These are phyloP conservation scores for Calonectria hawksworthii DNA, from an alignment of 2,329 filamentous ascomycete genomes.

Conservation along the genomic window DNA sequence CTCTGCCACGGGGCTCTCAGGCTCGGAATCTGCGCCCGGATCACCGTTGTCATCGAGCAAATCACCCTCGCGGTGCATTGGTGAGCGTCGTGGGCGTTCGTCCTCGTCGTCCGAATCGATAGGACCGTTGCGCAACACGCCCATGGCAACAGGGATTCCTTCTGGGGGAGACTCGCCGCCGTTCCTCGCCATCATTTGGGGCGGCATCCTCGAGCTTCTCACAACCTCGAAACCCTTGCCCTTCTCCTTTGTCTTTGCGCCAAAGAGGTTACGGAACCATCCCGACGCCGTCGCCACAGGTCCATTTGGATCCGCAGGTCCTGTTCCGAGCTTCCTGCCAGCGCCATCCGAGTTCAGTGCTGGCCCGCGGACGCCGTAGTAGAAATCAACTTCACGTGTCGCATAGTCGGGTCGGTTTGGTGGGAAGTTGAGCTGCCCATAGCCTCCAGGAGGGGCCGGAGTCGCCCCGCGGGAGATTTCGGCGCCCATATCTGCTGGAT, in stretches of 20 bases:
- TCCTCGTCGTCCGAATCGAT: slow-evolving; percentile 75
- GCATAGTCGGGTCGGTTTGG: slow-evolving; percentile 85
- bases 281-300: slow-evolving; percentile 90
- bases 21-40: slow-evolving; percentile 58
- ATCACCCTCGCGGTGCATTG: slow-evolving; percentile 49
- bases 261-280: slow-evolving; percentile 86
- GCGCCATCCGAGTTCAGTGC: slow-evolving; percentile 86
- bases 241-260: slow-evolving; percentile 92
- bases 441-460: slow-evolving; percentile 53
- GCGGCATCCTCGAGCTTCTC: slow-evolving; percentile 87
- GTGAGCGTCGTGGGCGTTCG: slow-evolving; percentile 46
- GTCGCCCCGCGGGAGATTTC: slow-evolving; percentile 60
- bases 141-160: slow-evolving; percentile 75
- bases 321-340: slow-evolving; percentile 89
- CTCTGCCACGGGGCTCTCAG: slow-evolving; percentile 51
- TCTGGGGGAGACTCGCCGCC: slow-evolving; percentile 76
- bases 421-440: slow-evolving; percentile 57
- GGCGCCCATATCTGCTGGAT: slow-evolving; percentile 57
- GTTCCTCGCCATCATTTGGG: slow-evolving; percentile 73
- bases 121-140: slow-evolving; percentile 70
- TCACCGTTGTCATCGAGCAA: slow-evolving; percentile 63
- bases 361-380: slow-evolving; percentile 92
- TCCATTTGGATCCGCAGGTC: slow-evolving; percentile 93
- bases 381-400: slow-evolving; percentile 95
- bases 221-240: slow-evolving; percentile 98